A percentile compares a stretch with the other conserved stretches of the same genome.
Evolutionary conservation across 148 eudicot species (phyloP).

Genomic region (Vaccinium myrtillus): DNA sequence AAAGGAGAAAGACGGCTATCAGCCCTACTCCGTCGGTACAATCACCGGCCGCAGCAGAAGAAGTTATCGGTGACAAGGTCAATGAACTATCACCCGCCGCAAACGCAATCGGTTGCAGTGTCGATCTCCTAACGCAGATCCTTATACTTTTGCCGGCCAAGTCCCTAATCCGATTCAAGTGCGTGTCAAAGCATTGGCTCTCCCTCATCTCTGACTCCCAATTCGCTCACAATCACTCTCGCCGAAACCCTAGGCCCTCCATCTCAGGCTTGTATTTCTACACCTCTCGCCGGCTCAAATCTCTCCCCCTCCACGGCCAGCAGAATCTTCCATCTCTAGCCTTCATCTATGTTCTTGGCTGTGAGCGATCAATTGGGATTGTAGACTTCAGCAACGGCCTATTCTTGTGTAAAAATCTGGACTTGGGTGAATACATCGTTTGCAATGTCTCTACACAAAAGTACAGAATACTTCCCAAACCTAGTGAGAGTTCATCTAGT

Average conservation of each 20-base stretch:
- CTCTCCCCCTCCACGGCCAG: background rate
- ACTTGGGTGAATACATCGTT: background rate
- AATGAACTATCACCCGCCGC: background rate
- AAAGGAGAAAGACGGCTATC: background rate
- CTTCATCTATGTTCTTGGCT: background rate
- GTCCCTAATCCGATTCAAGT: constrained; percentile 8
- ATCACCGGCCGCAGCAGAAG: background rate
- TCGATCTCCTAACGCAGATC: background rate
- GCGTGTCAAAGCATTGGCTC: constrained; percentile 13
- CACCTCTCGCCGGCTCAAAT: background rate
- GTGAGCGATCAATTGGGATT: background rate
- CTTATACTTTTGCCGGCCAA: background rate
- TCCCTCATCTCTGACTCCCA: background rate
- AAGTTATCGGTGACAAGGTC: background rate
- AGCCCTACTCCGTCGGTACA: background rate
- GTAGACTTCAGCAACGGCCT: background rate
- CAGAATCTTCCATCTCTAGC: background rate
- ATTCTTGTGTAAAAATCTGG: background rate
- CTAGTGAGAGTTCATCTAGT: background rate
- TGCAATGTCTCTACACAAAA: background rate
- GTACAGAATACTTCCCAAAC: background rate
- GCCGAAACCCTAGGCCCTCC: background rate
- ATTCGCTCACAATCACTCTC: background rate
- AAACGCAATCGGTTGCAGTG: background rate
- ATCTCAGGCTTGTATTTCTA: background rate